A percentile compares a stretch with the other conserved stretches of the same genome.
Conservation (phyloP, 306 rosid genomes). For the Cucurbita maxima region DNA sequence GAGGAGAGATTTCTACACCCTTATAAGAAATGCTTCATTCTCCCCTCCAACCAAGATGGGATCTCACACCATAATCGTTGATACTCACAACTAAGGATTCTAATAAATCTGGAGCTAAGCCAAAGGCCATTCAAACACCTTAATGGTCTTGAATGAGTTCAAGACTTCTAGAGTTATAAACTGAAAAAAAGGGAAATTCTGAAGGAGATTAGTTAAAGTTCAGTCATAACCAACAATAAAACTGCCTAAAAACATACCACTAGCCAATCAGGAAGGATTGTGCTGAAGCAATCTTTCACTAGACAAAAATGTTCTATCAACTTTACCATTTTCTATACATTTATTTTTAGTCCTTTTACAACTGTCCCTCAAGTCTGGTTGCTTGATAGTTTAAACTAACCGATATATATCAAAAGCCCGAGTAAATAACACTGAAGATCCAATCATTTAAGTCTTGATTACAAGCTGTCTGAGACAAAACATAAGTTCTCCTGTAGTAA, state of each 20-base stretch:
- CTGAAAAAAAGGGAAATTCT: neutral
- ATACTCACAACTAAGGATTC: neutral
- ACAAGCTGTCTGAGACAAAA: neutral
- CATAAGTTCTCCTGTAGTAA: neutral
- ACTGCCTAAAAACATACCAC: neutral
- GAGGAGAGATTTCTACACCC: too few species aligned
- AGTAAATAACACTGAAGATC: neutral
- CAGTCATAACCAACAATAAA: neutral
- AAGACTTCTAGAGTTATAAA: neutral
- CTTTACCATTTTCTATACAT: neutral
- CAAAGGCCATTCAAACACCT: neutral
- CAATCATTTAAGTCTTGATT: neutral
- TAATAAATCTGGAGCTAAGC: neutral
- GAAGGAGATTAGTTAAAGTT: neutral
- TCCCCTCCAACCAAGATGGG: too few species aligned
- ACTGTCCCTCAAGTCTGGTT: neutral
- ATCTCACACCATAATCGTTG: neutral
- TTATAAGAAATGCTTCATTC: too few species aligned
- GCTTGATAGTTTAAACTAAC: neutral
- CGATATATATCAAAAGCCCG: neutral
- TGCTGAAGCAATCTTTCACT: neutral
- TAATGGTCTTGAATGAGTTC: neutral
- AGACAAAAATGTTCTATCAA: neutral
- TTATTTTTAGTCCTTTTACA: neutral
- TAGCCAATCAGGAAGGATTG: neutral